Percentiles rank a stretch among this genome's conserved stretches.
Evolutionary conservation across 768 basidiomycete species (phyloP).

Genomic region (Macrocybe gigantea): DNA sequence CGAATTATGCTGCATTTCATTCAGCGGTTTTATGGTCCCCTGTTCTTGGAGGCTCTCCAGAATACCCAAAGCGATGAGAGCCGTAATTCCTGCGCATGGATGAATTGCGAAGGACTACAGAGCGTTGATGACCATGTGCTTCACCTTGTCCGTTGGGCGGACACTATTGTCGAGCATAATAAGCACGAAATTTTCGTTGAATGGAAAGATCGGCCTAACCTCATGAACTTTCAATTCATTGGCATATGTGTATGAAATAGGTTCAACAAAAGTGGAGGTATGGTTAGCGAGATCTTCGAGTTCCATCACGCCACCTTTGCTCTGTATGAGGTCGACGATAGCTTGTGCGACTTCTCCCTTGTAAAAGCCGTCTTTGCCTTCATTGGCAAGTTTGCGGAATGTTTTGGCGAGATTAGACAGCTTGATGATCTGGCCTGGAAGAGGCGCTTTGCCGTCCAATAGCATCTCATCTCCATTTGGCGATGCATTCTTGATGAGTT

Average conservation of each 20-base stretch:
- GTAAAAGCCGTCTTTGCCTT: constrained; percentile 93
- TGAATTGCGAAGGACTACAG: neutral
- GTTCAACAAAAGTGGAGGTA: constrained; percentile 73
- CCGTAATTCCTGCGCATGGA: constrained; percentile 62
- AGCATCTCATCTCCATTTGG: constrained; percentile 86
- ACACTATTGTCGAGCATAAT: constrained; percentile 38
- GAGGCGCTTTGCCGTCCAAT: constrained; percentile 75
- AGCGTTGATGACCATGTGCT: neutral
- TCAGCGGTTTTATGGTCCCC: constrained; percentile 59
- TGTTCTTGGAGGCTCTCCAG: constrained; percentile 80
- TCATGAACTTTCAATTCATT: constrained; percentile 88
- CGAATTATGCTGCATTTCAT: constrained; percentile 87
- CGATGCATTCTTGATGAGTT: constrained; percentile 75
- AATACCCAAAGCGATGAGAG: constrained; percentile 88
- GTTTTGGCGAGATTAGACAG: constrained; percentile 81
- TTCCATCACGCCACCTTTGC: constrained; percentile 89
- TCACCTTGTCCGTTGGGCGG: constrained; percentile 94
- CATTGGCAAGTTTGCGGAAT: constrained; percentile 69
- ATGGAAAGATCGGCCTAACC: constrained; percentile 34
- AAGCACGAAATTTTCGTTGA: neutral
- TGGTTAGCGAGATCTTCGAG: constrained; percentile 90
- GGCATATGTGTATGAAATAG: constrained; percentile 87
- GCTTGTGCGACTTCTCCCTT: constrained; percentile 87
- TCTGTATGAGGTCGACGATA: constrained; percentile 80
- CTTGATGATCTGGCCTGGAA: constrained; percentile 78